Evolutionary conservation across 257 asterid genomes (phyloP).

Genomic region (Lycium ferocissimum): DNA sequence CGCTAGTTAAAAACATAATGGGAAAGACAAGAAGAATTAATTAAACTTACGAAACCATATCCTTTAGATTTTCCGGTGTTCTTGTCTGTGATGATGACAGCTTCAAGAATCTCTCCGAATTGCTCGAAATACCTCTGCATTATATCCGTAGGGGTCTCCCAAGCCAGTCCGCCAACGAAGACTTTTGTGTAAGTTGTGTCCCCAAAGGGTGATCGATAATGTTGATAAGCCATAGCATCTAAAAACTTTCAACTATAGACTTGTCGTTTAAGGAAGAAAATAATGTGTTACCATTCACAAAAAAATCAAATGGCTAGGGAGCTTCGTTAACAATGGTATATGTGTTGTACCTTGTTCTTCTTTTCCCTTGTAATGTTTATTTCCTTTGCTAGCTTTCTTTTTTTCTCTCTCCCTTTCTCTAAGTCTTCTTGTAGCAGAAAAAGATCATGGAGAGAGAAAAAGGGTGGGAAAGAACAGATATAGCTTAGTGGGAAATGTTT

Average conservation of each 20-base stretch:
- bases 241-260: not conserved
- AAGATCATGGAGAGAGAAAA: slow-evolving; percentile 21
- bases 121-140: slow-evolving; percentile 82
- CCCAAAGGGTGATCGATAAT: slow-evolving; percentile 97
- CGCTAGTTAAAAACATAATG: not conserved
- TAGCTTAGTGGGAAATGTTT: slow-evolving; percentile 25
- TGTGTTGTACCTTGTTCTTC: not conserved
- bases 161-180: slow-evolving; percentile 96
- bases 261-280: slow-evolving; percentile 10
- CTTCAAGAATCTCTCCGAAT: slow-evolving; percentile 95
- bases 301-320: not conserved
- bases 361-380: not conserved
- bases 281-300: not conserved
- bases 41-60: slow-evolving; percentile 80
- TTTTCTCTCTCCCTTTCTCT: slow-evolving; percentile 14
- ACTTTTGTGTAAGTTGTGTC: slow-evolving; percentile 94
- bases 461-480: slow-evolving; percentile 28
- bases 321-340: not conserved
- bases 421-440: not conserved
- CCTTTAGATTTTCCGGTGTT: slow-evolving; percentile 95
- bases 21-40: not conserved
- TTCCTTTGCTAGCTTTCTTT: not conserved
- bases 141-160: slow-evolving; percentile 94
- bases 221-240: slow-evolving; percentile 79
- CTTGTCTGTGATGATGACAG: slow-evolving; percentile 94